Conservation (phyloP, 352 stramenopile genomes). For the Nothophytophthora sp. region DNA sequence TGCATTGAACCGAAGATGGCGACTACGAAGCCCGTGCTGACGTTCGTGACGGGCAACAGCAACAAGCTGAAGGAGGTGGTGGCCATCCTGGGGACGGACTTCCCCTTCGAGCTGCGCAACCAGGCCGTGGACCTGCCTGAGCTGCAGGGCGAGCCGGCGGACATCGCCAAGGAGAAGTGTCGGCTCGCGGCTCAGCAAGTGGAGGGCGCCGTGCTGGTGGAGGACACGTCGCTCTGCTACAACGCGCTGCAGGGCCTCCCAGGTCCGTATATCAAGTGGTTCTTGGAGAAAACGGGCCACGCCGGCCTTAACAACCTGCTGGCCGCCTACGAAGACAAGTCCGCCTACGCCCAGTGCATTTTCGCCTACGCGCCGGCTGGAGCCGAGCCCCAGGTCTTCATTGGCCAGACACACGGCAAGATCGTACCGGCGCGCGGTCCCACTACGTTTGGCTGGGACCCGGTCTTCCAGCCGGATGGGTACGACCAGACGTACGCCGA, state of each 20-base stretch:
- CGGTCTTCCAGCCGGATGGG: constrained; percentile 88
- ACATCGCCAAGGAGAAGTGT: constrained; percentile 97
- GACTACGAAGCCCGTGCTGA: constrained; percentile 52
- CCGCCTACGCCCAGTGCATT: constrained; percentile 96
- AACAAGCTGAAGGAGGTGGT: constrained; percentile 87
- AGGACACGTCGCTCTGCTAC: constrained; percentile 98
- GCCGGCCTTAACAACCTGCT: constrained; percentile 95
- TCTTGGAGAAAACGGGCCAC: constrained; percentile 95
- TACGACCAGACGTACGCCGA: constrained; percentile 89
- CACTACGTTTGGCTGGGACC: constrained; percentile 91
- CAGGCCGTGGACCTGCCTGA: constrained; percentile 96
- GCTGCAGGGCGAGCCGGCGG: constrained; percentile 95
- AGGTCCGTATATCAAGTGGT: constrained; percentile 99
- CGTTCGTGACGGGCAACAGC: constrained; percentile 86
- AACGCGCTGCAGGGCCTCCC: constrained; percentile 94
- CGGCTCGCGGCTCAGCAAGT: constrained; percentile 85
- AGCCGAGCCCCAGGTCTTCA: constrained; percentile 91
- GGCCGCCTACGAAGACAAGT: constrained; percentile 94
- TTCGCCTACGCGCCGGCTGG: constrained; percentile 90
- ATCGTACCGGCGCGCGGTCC: constrained; percentile 92
- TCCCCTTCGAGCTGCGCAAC: constrained; percentile 93
- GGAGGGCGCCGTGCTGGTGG: constrained; percentile 91
- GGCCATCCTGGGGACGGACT: constrained; percentile 80
- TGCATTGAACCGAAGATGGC: too few relatives aligned
- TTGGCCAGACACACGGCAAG: constrained; percentile 90